Base-by-base conservation (phyloP, 202 grass and related monocot species). In the Panicum virgatum region DNA sequence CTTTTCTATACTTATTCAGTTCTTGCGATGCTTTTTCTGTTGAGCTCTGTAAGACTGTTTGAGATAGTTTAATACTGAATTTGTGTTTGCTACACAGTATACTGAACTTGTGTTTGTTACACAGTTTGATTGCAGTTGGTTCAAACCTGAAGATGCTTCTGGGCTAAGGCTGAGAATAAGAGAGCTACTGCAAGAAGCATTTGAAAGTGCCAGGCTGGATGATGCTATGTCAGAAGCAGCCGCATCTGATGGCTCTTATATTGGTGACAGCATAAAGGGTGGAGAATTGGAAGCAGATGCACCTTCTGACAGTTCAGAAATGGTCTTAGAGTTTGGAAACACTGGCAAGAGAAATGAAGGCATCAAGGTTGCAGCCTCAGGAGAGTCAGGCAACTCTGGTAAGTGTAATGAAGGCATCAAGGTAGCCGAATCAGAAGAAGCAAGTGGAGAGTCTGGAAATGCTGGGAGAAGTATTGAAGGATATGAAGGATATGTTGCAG, bases 71-170 rank as follows among this genome's bases (percentile, higher is more conserved):
- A 52, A 86, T 64, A 62, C 32, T 38, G 26, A 73, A 34, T 42
- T 52, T 86, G 20, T 78, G 22, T 66, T 50, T 61, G 14, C 18
- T 66, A n/a, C 23, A 62, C 85, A 94, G 11, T 10, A 83, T 53
- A 67, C 40, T 25, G 18, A 58, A 38, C 54, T 52, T 85, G 13
- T 75, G 23, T 62, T 62, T 62, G 9, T 34, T 76, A 20, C 19
- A 66, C 87, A 98, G 96, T 89, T 96, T 87, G 85, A 75, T 79
- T 62, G 59, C 72, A 89, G 78, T 42, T 98, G 96, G 92, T 98
- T 98, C 82, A 77, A 75, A 62, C 63, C 90, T 53, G 88, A 90
- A 85, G 85, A 82, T 53, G 91, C 91, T 79, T 96, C 91, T 30
- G 81, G 19, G 22, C 87, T 98, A 86, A 93, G 96, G 86, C 25